A percentile compares a stretch with the other conserved stretches of the same genome.
phyloP scores from a whole-genome alignment of 1,284 basidiomycete genomes.

The Jaminaea rosea region DNA sequence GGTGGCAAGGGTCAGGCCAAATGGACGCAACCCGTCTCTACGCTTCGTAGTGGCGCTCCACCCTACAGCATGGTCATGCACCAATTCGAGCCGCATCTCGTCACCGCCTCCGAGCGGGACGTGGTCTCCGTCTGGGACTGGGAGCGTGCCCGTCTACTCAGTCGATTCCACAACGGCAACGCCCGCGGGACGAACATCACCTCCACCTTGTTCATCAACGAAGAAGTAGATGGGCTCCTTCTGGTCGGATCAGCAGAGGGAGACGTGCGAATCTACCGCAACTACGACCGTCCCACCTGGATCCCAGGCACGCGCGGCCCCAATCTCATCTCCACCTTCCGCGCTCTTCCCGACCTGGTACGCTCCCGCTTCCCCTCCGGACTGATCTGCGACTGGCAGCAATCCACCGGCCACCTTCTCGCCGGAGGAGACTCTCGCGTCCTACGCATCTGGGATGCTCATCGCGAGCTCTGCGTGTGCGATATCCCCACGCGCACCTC shows the following conservation, averaged over 20 bases:
- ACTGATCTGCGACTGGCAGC: conserved; percentile 87
- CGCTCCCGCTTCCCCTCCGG: conserved; percentile 65
- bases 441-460: conserved; percentile 89
- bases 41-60: conserved; percentile 55
- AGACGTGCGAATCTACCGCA: conserved; percentile 78
- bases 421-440: conserved; percentile 83
- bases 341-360: conserved; percentile 72
- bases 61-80: conserved; percentile 66
- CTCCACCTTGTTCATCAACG: conserved; percentile 85
- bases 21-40: conserved; percentile 75
- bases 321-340: conserved; percentile 83
- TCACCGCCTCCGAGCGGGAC: conserved; percentile 75
- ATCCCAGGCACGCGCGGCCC: conserved; percentile 50
- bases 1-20: conserved; percentile 51
- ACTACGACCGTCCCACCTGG: conserved; percentile 56
- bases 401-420: conserved; percentile 71
- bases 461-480: conserved; percentile 72
- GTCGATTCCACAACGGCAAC: conserved; percentile 82
- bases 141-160: conserved; percentile 67
- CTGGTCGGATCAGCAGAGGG: conserved; percentile 80
- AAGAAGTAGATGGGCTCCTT: conserved; percentile 84
- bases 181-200: conserved; percentile 73
- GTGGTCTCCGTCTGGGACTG: conserved; percentile 93
- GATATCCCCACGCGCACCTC: conserved; percentile 82
- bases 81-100: conserved; percentile 79